phyloP scores from a whole-genome alignment of 495 filamentous ascomycete genomes.

The Wilcoxina mikolae region DNA sequence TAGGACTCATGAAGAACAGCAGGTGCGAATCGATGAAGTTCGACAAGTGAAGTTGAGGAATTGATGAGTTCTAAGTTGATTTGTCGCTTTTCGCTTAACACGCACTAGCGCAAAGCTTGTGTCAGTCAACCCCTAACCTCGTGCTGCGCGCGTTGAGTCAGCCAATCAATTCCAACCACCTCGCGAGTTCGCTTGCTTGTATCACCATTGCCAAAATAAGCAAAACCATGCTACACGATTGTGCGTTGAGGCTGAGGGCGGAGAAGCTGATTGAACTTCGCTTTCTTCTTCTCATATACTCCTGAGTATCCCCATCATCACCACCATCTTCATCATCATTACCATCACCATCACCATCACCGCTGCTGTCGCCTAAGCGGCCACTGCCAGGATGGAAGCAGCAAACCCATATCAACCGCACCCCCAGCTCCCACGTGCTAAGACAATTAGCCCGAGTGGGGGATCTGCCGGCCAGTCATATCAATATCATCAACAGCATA shows the following conservation, averaged over 20 bases:
- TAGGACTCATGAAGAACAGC: no score
- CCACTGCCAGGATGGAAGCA: no score
- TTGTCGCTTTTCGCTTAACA: background rate
- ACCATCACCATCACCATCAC: background rate
- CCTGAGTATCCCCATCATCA: background rate
- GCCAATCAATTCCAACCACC: background rate
- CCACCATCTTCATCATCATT: background rate
- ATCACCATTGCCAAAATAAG: background rate
- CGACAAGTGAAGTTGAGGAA: background rate
- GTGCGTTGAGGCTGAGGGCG: background rate
- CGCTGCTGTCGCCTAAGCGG: no score
- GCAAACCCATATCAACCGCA: background rate
- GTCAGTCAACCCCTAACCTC: background rate
- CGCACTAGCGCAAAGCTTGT: background rate
- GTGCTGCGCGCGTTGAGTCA: background rate
- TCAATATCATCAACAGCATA: background rate
- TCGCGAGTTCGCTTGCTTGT: background rate
- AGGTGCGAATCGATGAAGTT: no score
- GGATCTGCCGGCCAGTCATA: background rate
- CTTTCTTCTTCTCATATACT: background rate
- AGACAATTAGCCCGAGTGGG: background rate
- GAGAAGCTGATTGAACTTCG: background rate
- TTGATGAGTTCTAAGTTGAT: background rate
- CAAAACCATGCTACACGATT: background rate
- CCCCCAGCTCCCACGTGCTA: background rate